Conservation (phyloP, 495 filamentous ascomycete species). For the Haplographium delicatum region DNA sequence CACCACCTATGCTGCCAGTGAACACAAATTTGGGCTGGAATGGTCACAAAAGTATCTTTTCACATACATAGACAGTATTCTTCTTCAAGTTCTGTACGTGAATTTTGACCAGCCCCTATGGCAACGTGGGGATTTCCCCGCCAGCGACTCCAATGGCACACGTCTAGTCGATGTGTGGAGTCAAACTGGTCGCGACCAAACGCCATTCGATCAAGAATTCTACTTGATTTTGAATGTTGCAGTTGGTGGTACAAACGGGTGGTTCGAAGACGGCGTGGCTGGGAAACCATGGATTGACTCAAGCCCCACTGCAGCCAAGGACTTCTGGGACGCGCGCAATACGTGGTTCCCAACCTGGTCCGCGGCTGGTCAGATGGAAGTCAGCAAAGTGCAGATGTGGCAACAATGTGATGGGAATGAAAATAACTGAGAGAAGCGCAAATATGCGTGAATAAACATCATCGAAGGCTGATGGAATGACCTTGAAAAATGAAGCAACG, state of each 20-base stretch:
- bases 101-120: conserved; percentile 70
- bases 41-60: conserved; percentile 88
- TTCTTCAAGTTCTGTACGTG: conserved; percentile 74
- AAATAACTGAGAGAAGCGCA: too few species aligned
- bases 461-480: too few species aligned
- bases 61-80: conserved; percentile 75
- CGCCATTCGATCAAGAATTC: conserved; percentile 78
- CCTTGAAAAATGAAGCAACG: too few species aligned
- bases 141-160: conserved; percentile 63
- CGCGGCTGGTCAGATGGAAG: conserved; percentile 56
- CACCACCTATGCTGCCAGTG: conserved; percentile 61
- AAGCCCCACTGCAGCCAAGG: conserved; percentile 56
- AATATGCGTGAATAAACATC: too few species aligned
- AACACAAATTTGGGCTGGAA: conserved; percentile 74
- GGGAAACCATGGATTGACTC: conserved; percentile 79
- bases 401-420: conserved; percentile 62
- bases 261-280: conserved; percentile 65
- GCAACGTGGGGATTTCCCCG: conserved; percentile 68
- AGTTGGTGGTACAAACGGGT: conserved; percentile 79
- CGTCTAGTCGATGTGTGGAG: conserved; percentile 62
- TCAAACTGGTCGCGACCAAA: conserved; percentile 52
- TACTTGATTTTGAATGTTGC: conserved; percentile 79
- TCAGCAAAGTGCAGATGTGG: conserved; percentile 75
- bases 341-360: conserved; percentile 76
- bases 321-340: conserved; percentile 66